These are phyloP conservation scores for Chlorella vulgaris DNA, from an alignment of 139 green algal species.

Conservation along the genomic window DNA sequence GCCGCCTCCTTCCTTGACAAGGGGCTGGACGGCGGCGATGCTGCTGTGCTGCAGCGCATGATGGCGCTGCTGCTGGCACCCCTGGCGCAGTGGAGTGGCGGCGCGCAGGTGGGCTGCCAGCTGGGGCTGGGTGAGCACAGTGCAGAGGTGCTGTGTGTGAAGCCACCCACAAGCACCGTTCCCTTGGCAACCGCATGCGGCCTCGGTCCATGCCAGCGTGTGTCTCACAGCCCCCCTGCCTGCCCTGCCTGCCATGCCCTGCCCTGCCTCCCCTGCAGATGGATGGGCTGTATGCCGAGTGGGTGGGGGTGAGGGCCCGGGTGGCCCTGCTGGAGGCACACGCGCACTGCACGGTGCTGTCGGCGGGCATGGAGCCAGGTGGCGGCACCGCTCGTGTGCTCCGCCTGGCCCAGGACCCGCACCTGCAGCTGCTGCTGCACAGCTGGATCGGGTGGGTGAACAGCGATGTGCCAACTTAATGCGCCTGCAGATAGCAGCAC, in stretches of 20 bases:
- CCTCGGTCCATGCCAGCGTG: too few relatives aligned
- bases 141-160: too few relatives aligned
- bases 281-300: constrained; percentile 71
- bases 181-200: too few relatives aligned
- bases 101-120: background rate
- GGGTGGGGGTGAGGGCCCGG: constrained; percentile 60
- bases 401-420: constrained; percentile 42
- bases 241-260: too few relatives aligned
- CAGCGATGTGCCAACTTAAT: background rate
- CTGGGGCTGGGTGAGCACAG: too few relatives aligned
- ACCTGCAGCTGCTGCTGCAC: constrained; percentile 31
- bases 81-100: constrained; percentile 43
- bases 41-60: constrained; percentile 68
- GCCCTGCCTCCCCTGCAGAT: background rate
- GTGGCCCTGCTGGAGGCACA: constrained; percentile 66
- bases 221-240: too few relatives aligned
- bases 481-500: too few relatives aligned
- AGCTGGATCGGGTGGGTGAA: constrained; percentile 23
- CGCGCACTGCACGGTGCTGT: constrained; percentile 63
- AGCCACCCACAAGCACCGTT: too few relatives aligned
- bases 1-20: constrained; percentile 70
- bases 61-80: constrained; percentile 68
- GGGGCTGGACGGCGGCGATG: constrained; percentile 57
- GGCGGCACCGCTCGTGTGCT: constrained; percentile 31
- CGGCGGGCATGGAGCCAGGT: constrained; percentile 3